These are phyloP conservation scores for Phytophthora pinifolia DNA, from an alignment of 352 stramenopile genomes.

Conservation along the genomic window DNA sequence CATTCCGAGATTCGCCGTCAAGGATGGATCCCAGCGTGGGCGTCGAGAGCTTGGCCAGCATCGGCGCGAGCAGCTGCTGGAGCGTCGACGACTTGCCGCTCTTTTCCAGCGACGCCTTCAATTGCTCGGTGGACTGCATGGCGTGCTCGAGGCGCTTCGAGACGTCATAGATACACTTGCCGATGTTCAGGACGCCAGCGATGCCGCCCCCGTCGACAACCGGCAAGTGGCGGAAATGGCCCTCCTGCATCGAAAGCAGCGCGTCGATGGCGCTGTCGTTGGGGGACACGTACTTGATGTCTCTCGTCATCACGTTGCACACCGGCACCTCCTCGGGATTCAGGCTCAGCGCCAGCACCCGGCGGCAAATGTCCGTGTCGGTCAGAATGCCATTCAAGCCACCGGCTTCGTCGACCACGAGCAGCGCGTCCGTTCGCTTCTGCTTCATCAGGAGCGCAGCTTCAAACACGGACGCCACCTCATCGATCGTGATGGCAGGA, in stretches of 20 bases:
- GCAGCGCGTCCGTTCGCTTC: conserved; percentile 92
- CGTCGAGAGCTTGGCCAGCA: conserved; percentile 82
- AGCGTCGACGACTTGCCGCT: conserved; percentile 71
- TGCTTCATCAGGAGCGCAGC: conserved; percentile 90
- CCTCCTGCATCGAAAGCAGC: conserved; percentile 97
- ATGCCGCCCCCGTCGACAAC: conserved; percentile 91
- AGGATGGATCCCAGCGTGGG: conserved; percentile 86
- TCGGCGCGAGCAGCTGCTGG: conserved; percentile 75
- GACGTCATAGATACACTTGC: conserved; percentile 98
- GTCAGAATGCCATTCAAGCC: conserved; percentile 95
- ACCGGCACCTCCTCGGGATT: conserved; percentile 71
- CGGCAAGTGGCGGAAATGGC: conserved; percentile 96
- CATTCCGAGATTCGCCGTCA: conserved; percentile 64
- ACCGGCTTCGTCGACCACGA: conserved; percentile 88
- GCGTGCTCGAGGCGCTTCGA: conserved; percentile 95
- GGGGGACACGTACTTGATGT: conserved; percentile 95
- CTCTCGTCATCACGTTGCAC: conserved; percentile 93
- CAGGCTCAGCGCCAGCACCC: conserved; percentile 89
- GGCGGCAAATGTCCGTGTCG: conserved; percentile 95
- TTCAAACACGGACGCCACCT: conserved; percentile 85
- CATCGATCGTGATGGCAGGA: conserved; percentile 71
- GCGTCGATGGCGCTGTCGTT: conserved; percentile 96
- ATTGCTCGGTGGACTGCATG: conserved; percentile 78
- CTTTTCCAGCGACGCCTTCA: conserved; percentile 83
- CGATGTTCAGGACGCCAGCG: conserved; percentile 97